These are phyloP conservation scores for Chlorencoelia australis DNA, from an alignment of 2,329 filamentous ascomycete species.

Conservation along the genomic window DNA sequence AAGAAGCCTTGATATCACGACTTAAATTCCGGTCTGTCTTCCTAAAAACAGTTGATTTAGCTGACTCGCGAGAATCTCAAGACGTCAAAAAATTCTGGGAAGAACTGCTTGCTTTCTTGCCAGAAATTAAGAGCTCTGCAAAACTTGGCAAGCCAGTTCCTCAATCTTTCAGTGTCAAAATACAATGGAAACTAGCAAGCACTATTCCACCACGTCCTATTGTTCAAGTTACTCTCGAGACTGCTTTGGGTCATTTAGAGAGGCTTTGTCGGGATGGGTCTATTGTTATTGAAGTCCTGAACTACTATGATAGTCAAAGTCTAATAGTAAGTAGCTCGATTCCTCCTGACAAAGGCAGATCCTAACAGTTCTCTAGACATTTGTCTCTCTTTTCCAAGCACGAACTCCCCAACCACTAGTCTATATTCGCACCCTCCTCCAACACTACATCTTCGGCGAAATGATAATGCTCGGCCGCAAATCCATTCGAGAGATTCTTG, in stretches of 20 bases:
- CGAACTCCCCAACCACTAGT: constrained; percentile 74
- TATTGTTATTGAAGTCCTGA: constrained; percentile 56
- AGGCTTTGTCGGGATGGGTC: constrained; percentile 63
- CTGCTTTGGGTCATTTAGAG: constrained; percentile 60
- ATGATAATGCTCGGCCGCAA: constrained; percentile 59
- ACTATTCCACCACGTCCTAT: constrained; percentile 90
- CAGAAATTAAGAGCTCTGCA: constrained; percentile 48
- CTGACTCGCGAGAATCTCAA: constrained; percentile 36
- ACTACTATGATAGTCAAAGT: constrained; percentile 58
- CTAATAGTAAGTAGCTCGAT: constrained; percentile 47
- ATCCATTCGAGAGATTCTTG: constrained; percentile 64
- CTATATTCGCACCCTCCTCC: constrained; percentile 71
- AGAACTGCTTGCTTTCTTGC: constrained; percentile 35
- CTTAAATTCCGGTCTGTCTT: constrained; percentile 58
- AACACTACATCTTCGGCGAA: constrained; percentile 64
- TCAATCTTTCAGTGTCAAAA: constrained; percentile 78
- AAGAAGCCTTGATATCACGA: constrained; percentile 51
- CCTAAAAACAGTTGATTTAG: constrained; percentile 41
- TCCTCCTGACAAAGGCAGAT: not conserved
- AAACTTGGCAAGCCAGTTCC: constrained; percentile 54
- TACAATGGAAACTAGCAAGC: constrained; percentile 85
- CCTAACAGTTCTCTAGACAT: constrained; percentile 41
- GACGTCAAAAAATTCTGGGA: constrained; percentile 33
- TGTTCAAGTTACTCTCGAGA: constrained; percentile 62
- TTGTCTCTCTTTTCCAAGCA: constrained; percentile 63